Evolutionary conservation across 352 stramenopile species (phyloP).

Genomic region (Globisporangium emineosum): DNA sequence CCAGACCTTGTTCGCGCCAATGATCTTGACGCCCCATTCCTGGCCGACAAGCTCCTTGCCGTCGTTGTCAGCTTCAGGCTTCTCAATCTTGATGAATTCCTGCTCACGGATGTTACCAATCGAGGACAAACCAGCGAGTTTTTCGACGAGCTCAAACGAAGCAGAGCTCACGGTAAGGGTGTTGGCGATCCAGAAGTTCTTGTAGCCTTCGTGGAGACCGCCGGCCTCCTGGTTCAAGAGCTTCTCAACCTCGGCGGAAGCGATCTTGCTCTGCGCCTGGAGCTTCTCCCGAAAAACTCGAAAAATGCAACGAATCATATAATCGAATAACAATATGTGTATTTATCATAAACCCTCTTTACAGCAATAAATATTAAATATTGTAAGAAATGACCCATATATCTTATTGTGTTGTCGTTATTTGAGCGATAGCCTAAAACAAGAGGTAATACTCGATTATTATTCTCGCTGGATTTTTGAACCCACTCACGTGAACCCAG

Average conservation of each 20-base stretch:
- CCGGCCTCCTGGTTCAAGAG: too few species aligned
- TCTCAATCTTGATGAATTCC: conserved; percentile 8
- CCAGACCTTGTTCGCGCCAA: conserved; percentile 19
- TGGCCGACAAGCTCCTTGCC: conserved; percentile 11
- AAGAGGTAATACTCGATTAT: not conserved
- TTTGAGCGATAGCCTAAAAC: too few species aligned
- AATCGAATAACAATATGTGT: too few species aligned
- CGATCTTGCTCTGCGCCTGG: too few species aligned
- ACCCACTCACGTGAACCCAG: not conserved
- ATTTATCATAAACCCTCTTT: too few species aligned
- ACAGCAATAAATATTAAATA: too few species aligned
- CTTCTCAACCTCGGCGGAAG: too few species aligned
- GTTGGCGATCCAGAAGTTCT: conserved; percentile 30
- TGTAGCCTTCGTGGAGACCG: conserved; percentile 11
- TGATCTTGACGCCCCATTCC: conserved; percentile 10
- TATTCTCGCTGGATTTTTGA: not conserved
- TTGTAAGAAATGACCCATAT: too few species aligned
- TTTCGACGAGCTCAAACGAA: conserved; percentile 20
- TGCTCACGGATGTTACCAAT: conserved; percentile 17
- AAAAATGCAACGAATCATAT: too few species aligned
- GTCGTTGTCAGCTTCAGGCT: not conserved
- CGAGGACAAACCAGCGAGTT: conserved; percentile 10
- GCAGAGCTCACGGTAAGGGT: conserved; percentile 14
- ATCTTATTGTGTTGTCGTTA: too few species aligned
- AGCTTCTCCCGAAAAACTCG: too few species aligned